Base-by-base conservation (phyloP, 2,329 filamentous ascomycete genomes). In the Xylariaceae sp. region DNA sequence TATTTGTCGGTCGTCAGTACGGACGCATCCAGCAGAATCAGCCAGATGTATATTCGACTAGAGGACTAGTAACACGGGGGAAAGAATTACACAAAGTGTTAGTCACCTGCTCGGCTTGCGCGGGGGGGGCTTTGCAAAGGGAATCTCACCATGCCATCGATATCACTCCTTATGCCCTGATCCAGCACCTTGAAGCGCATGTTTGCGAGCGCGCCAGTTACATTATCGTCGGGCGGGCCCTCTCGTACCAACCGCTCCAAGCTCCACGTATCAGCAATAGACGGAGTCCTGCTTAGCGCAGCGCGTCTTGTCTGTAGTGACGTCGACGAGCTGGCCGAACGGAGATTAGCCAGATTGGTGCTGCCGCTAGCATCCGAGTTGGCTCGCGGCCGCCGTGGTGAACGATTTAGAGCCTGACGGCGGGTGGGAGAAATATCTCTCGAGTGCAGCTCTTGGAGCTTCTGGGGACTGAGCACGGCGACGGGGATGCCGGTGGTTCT, bases 21-120 rank as follows among this genome's bases (percentile, higher is more conserved):
- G 5, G 90, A 86, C 34, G 91, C 86, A 68, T 96, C 89, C 64
- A 99, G 86, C 9, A 99, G 83, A 63, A 96, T 89, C 41, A 97
- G 81, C 94, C 94, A 99, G 61, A 95, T 84, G 71, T 99, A 97
- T 69, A 97, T 95, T 66, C 94, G 87, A 59, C 94, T 77, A 45
- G 91, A 87, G 26, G 94, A 99, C 92, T 96, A 65, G 35, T 30
- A 34, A 37, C 2, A 11, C 11, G 19, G 29, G 29, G 2, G 32
- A 32, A 12, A 45, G 7, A 2, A 32, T 19, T 1, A 19, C 19
- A 19, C 19, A 31, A 29, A 31, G 32, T 31, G 43, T 45, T 45
- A 45, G 43, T 32, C 11, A 5, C 4, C 34, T 11, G 39, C 34
- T 35, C 40, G 29, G 11, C 27, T 9, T 29, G 39, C 53, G 30